A percentile compares a stretch with the other conserved stretches of the same genome.
These are phyloP conservation scores for sunflower (Helianthus annuus) DNA, from an alignment of 129 eudicot species.

Conservation along the genomic window HanXRQr2.0-SUNRISE NC_035435.2:151785548-151786047, in stretches of 20 bases:
- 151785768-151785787: slow-evolving; percentile 92
- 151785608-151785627: background rate
- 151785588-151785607: background rate
- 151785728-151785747: slow-evolving; percentile 68
- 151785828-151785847: background rate
- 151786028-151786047: too few relatives aligned
- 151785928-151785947: background rate
- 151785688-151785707: background rate
- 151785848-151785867: background rate
- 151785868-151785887: background rate
- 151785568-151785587: background rate
- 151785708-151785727: slow-evolving; percentile 83
- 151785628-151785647: too few relatives aligned
- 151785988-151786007: background rate
- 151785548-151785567: slow-evolving; percentile 46
- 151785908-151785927: background rate
- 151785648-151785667: too few relatives aligned
- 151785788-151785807: slow-evolving; percentile 20
- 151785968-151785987: background rate
- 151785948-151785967: background rate
- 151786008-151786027: too few relatives aligned
- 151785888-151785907: background rate
- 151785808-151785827: slow-evolving; percentile 18
- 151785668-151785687: too few relatives aligned
- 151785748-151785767: slow-evolving; percentile 92